phyloP scores from a whole-genome alignment of 2,329 filamentous ascomycete species.

The Thielaviopsis ethacetica region DNA sequence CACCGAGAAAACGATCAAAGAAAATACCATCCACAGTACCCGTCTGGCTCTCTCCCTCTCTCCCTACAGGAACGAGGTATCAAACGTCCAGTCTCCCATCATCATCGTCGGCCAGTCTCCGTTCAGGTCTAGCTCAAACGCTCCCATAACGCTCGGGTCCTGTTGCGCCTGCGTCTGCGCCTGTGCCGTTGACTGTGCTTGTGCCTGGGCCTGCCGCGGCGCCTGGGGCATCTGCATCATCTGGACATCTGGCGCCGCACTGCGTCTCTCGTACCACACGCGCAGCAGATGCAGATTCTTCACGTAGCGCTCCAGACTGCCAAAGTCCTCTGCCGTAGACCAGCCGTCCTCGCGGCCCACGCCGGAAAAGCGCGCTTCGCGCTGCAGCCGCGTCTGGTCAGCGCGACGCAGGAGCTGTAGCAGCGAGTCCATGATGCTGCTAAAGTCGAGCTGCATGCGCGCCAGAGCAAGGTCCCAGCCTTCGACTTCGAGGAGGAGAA shows the following conservation, averaged over 20 bases:
- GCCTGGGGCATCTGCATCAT: conserved; percentile 1
- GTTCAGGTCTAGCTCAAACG: conserved; percentile 7
- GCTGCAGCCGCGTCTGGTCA: conserved; percentile 7
- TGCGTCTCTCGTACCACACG: conserved; percentile 10
- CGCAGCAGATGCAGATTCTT: conserved; percentile 10
- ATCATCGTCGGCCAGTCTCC: conserved; percentile 10
- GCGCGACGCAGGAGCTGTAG: conserved; percentile 9
- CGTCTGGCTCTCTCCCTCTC: neutral
- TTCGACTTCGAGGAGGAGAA: conserved; percentile 12
- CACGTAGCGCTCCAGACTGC: conserved; percentile 10
- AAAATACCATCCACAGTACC: too few species aligned
- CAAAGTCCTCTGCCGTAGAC: conserved; percentile 10
- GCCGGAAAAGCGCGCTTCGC: conserved; percentile 9
- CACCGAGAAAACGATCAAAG: too few species aligned
- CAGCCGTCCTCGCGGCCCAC: conserved; percentile 6
- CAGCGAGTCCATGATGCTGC: conserved; percentile 11
- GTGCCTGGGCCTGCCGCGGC: neutral
- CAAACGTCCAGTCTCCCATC: conserved; percentile 11
- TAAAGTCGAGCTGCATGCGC: conserved; percentile 11
- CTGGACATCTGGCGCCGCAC: conserved; percentile 7
- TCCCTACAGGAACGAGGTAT: conserved; percentile 7
- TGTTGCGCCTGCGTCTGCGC: neutral
- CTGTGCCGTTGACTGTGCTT: neutral
- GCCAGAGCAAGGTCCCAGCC: conserved; percentile 12
- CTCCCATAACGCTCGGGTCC: neutral